Conservation (phyloP, 495 filamentous ascomycete genomes). For the Evansstolkia leycettana region DNA sequence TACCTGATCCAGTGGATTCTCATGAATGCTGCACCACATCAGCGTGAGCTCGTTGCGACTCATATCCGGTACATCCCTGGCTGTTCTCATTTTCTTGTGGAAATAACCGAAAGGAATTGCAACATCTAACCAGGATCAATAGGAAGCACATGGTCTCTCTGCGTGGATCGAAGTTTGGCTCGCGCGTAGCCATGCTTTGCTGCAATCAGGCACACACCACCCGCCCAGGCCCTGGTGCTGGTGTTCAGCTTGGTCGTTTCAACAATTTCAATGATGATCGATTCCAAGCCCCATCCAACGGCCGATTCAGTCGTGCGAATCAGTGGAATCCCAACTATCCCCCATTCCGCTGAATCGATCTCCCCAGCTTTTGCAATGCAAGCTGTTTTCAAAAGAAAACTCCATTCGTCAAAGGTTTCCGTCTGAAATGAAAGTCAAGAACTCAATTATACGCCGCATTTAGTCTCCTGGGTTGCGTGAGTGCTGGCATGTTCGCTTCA, state of each 20-base stretch:
- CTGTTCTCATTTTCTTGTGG: conserved; percentile 2
- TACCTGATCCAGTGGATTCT: conserved; percentile 96
- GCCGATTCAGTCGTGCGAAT: conserved; percentile 23
- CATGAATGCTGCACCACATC: conserved; percentile 70
- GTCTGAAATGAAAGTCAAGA: too few species aligned
- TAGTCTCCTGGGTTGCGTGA: too few species aligned
- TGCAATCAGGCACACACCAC: conserved; percentile 83
- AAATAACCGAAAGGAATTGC: too few species aligned
- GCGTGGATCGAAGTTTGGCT: conserved; percentile 95
- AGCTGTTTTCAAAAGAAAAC: not conserved
- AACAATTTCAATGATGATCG: conserved; percentile 42
- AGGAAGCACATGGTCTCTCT: conserved; percentile 98
- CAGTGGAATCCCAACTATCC: conserved; percentile 29
- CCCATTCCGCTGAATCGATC: conserved; percentile 19
- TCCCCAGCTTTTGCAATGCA: not conserved
- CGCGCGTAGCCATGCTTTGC: conserved; percentile 96
- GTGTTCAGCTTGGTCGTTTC: conserved; percentile 47
- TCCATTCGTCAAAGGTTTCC: too few species aligned
- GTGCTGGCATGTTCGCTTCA: too few species aligned
- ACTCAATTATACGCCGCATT: too few species aligned
- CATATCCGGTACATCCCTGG: conserved; percentile 57
- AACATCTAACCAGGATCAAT: conserved; percentile 1
- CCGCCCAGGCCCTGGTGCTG: conserved; percentile 70
- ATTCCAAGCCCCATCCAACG: conserved; percentile 17
- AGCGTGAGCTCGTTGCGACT: conserved; percentile 82